These are phyloP conservation scores for Sporobolomyces phaffii DNA, from an alignment of 768 basidiomycete genomes.

Conservation along the genomic window DNA sequence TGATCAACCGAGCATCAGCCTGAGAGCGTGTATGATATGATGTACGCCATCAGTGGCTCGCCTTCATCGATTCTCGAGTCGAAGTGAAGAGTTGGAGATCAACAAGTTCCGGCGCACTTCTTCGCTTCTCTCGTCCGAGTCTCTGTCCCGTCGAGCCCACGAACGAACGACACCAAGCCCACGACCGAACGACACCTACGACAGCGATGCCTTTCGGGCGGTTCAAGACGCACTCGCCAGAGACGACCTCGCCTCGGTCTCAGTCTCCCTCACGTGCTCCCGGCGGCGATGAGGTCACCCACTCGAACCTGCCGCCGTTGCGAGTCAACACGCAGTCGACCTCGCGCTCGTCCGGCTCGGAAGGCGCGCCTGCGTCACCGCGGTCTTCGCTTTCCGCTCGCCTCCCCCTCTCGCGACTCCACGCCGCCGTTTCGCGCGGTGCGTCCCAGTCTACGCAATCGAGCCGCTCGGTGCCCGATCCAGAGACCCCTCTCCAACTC, in stretches of 20 bases:
- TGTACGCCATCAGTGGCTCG: no score
- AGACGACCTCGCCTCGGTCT: neutral
- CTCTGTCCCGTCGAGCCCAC: no score
- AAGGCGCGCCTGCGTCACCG: neutral
- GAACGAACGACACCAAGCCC: no score
- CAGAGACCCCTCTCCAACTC: constrained; percentile 8
- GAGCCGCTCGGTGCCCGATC: neutral
- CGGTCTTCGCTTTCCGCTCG: neutral
- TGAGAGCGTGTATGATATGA: no score
- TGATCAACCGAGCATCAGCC: no score
- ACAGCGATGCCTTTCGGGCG: constrained; percentile 6
- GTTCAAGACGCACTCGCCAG: neutral
- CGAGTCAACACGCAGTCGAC: neutral
- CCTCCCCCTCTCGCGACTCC: neutral
- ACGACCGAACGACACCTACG: neutral
- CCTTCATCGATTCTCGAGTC: no score
- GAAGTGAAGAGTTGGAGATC: no score
- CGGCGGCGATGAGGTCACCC: no score
- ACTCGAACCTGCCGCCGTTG: neutral
- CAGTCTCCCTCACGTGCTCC: no score
- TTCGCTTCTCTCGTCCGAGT: no score
- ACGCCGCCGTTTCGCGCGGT: constrained; percentile 9
- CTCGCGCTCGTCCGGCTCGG: neutral
- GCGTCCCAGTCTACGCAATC: neutral
- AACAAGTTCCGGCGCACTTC: no score